Percentiles rank a stretch among this genome's conserved stretches.
Conservation (phyloP, 176 grass and related monocot genomes). For the Avena eriantha region DNA sequence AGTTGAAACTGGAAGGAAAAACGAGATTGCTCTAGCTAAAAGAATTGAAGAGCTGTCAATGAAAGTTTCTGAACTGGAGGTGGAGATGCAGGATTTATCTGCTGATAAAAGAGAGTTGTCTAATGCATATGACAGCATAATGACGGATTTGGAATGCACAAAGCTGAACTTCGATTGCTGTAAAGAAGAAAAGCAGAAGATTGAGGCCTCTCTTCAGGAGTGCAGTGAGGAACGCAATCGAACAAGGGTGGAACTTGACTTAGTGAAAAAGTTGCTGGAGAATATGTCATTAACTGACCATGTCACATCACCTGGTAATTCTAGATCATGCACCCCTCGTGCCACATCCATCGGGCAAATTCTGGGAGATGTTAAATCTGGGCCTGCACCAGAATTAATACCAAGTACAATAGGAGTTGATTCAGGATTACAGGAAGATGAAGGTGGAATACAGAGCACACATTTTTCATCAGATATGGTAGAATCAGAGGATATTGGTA, state of each 20-base stretch:
- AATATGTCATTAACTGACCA: constrained; percentile 72
- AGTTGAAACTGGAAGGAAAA: constrained; percentile 87
- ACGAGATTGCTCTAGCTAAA: constrained; percentile 87
- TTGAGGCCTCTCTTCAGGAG: constrained; percentile 75
- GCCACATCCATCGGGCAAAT: constrained; percentile 58
- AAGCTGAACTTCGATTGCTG: constrained; percentile 85
- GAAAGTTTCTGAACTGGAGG: constrained; percentile 78
- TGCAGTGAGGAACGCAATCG: constrained; percentile 83
- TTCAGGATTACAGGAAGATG: constrained; percentile 40
- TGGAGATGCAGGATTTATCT: constrained; percentile 70
- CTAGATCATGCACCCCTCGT: constrained; percentile 48
- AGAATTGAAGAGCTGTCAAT: constrained; percentile 90
- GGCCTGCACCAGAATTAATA: constrained; percentile 38
- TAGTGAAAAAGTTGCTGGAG: constrained; percentile 86
- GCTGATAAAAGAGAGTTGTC: constrained; percentile 87
- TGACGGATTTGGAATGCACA: constrained; percentile 85
- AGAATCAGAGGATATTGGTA: constrained; percentile 35
- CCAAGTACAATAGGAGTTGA: constrained; percentile 21
- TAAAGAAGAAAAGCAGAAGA: constrained; percentile 89
- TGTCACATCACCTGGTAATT: constrained; percentile 33
- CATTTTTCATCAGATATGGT: constrained; percentile 18
- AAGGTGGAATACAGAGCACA: constrained; percentile 29
- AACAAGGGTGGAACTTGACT: constrained; percentile 79
- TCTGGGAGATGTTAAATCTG: constrained; percentile 54
- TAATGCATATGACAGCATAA: constrained; percentile 81